Evolutionary conservation across 768 basidiomycete genomes (phyloP).

Genomic region (Lanmaoa rubissima): DNA sequence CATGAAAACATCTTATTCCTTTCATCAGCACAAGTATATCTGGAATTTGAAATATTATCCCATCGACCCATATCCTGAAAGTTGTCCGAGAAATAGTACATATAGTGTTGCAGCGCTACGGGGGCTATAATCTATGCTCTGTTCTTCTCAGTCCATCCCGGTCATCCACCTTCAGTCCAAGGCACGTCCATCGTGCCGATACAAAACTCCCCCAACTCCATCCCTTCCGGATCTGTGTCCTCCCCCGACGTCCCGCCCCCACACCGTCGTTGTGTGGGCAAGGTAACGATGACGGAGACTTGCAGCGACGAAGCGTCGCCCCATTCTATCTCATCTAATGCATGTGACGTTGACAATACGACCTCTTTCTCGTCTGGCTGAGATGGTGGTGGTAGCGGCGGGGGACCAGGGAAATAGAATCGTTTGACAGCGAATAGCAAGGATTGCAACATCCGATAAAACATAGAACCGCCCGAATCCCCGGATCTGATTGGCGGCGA

Average conservation of each 20-base stretch:
- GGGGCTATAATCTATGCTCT: background rate
- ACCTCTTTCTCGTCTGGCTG: background rate
- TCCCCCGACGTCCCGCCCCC: background rate
- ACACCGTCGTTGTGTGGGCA: constrained; percentile 33
- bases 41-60: background rate
- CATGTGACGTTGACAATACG: background rate
- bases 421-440: constrained; percentile 3
- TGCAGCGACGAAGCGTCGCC: constrained; percentile 27
- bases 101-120: background rate
- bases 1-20: background rate
- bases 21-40: background rate
- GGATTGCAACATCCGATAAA: background rate
- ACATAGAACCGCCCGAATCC: background rate
- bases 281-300: constrained; percentile 41
- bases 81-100: background rate
- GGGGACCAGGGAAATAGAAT: background rate
- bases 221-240: constrained; percentile 11
- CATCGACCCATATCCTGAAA: background rate
- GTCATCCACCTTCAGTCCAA: constrained; percentile 11
- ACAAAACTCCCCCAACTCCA: constrained; percentile 36
- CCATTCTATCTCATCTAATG: background rate
- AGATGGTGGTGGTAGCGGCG: background rate
- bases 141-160: background rate
- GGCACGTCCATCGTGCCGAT: constrained; percentile 25
- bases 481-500: background rate